Percentiles rank a stretch among this genome's conserved stretches.
phyloP scores from a whole-genome alignment of 768 basidiomycete species.

The Myochromella boudieri region DNA sequence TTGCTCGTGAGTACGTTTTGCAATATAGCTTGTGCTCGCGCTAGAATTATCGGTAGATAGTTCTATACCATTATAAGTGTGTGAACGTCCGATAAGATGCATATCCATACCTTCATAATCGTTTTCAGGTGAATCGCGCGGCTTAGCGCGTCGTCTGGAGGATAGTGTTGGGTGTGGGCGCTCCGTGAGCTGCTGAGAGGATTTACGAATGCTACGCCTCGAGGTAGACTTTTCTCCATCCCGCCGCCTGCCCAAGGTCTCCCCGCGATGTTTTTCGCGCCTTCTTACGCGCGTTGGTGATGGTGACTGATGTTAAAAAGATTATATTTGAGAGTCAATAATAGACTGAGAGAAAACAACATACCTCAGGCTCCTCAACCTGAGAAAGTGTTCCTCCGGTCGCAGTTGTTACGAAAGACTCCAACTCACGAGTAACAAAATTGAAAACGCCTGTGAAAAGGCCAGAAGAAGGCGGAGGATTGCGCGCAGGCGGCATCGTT shows the following conservation, averaged over 20 bases:
- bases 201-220: background rate
- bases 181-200: background rate
- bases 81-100: too few species aligned
- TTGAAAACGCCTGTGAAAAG: constrained; percentile 63
- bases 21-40: background rate
- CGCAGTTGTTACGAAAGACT: constrained; percentile 68
- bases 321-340: too few species aligned
- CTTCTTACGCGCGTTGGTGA: background rate
- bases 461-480: constrained; percentile 29
- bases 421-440: constrained; percentile 71
- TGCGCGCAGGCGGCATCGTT: constrained; percentile 11
- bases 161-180: background rate
- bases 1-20: background rate
- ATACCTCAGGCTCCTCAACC: constrained; percentile 10
- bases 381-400: constrained; percentile 40
- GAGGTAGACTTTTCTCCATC: background rate
- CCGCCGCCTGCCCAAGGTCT: too few species aligned
- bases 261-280: background rate
- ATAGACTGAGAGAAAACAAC: background rate
- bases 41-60: background rate
- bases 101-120: constrained; percentile 4
- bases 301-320: background rate
- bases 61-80: background rate
- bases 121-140: constrained; percentile 3
- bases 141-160: constrained; percentile 10